A percentile compares a stretch with the other conserved stretches of the same genome.
These are phyloP conservation scores for Leishmania braziliensis DNA, from an alignment of 208 protist genomes.

Conservation along the genomic window DNA sequence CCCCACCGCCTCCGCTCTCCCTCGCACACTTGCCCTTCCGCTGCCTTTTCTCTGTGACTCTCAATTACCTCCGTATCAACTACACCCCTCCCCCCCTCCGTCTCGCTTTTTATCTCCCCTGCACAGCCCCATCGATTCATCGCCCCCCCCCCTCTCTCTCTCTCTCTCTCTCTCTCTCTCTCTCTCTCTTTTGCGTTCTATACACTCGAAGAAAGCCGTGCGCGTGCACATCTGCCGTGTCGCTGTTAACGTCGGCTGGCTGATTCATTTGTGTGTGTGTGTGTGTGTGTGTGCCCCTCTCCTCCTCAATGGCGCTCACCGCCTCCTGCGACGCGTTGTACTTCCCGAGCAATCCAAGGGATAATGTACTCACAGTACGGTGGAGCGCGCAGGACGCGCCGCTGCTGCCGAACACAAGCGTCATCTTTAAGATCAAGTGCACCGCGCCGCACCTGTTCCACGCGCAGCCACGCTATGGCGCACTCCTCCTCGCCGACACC, in stretches of 20 bases:
- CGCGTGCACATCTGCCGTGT: no score
- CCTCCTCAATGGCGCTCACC: slow-evolving; percentile 45
- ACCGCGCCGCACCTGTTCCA: slow-evolving; percentile 76
- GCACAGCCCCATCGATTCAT: not conserved
- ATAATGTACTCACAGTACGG: slow-evolving; percentile 66
- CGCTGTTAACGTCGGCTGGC: not conserved
- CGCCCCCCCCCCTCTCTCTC: not conserved
- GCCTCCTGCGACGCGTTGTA: slow-evolving; percentile 70
- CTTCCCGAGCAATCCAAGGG: slow-evolving; percentile 55
- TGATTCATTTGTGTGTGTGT: not conserved
- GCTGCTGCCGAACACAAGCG: slow-evolving; percentile 40
- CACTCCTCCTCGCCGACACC: slow-evolving; percentile 51
- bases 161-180: no score
- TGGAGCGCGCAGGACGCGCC: slow-evolving; percentile 32
- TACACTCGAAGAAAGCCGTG: not conserved
- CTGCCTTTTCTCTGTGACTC: not conserved
- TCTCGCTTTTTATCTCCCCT: not conserved
- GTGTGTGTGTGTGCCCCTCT: not conserved
- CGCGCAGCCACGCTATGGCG: slow-evolving; percentile 77
- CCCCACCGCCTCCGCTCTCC: not conserved
- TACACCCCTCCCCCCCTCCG: not conserved
- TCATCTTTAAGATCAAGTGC: slow-evolving; percentile 85
- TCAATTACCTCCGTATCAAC: not conserved
- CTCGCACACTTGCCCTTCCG: not conserved
- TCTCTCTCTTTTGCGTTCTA: not conserved